These are phyloP conservation scores for Daldinia vernicosa DNA, from an alignment of 495 filamentous ascomycete genomes.

Conservation along the genomic window DNA sequence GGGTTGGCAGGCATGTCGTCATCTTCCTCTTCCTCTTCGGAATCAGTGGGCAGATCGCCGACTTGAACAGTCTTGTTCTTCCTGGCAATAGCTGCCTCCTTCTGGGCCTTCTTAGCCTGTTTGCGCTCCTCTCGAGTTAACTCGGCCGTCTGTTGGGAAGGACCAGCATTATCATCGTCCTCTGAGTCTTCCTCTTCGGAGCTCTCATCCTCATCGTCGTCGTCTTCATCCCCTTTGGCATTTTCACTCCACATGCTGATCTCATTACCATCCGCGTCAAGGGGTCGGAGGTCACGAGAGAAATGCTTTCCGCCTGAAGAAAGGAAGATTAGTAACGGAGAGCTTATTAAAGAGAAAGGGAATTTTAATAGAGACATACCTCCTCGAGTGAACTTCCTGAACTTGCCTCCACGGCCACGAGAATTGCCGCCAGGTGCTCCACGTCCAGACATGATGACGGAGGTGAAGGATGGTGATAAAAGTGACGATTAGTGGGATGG, in stretches of 20 bases:
- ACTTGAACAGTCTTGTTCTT: constrained; percentile 72
- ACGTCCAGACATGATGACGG: constrained; percentile 67
- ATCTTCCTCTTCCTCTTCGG: constrained; percentile 69
- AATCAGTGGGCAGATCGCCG: constrained; percentile 82
- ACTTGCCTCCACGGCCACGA: constrained; percentile 88
- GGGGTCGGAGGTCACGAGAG: constrained; percentile 84
- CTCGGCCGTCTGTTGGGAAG: constrained; percentile 49
- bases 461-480: constrained; percentile 5
- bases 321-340: constrained; percentile 8
- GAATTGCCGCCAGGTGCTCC: constrained; percentile 59
- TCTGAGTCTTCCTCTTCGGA: constrained; percentile 58
- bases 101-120: constrained; percentile 88
- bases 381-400: constrained; percentile 90
- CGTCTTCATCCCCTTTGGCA: constrained; percentile 58
- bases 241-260: constrained; percentile 74
- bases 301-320: constrained; percentile 89
- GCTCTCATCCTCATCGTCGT: constrained; percentile 57
- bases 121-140: constrained; percentile 88
- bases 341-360: not conserved
- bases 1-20: constrained; percentile 83
- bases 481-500: constrained; percentile 19
- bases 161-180: constrained; percentile 48
- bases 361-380: constrained; percentile 61
- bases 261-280: constrained; percentile 84
- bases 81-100: constrained; percentile 83